A percentile compares a stretch with the other conserved stretches of the same genome.
phyloP scores from a whole-genome alignment of 176 grass and related monocot species.

The Oryza meyeriana region DNA sequence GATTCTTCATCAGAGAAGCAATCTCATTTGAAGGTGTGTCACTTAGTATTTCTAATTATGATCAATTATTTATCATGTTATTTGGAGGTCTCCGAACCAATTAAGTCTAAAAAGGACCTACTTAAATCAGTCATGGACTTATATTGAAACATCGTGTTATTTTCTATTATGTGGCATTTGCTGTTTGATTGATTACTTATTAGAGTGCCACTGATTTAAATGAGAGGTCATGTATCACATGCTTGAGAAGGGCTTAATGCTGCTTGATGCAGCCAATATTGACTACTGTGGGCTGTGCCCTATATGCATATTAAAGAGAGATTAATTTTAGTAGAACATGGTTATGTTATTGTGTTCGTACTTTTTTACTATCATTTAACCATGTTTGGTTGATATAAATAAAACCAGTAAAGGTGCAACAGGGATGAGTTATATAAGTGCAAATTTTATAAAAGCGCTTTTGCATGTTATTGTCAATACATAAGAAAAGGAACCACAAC shows the following conservation, averaged over 20 bases:
- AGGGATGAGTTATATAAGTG: not conserved
- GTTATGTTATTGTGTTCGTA: not conserved
- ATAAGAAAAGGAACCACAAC: not conserved
- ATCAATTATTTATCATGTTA: constrained; percentile 22
- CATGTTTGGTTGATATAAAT: not conserved
- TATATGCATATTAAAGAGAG: not conserved
- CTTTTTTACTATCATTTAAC: not conserved
- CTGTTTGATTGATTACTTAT: not conserved
- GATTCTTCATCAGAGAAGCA: constrained; percentile 71
- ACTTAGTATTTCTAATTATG: constrained; percentile 8
- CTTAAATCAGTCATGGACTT: not conserved
- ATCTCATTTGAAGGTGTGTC: constrained; percentile 66
- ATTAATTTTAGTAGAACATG: not conserved
- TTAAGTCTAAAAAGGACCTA: not conserved
- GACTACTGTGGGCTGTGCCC: not conserved
- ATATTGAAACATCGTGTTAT: not conserved
- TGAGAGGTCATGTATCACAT: not conserved
- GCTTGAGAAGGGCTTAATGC: not conserved
- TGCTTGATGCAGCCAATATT: not conserved
- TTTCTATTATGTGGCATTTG: constrained; percentile 12
- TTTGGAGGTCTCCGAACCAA: not conserved
- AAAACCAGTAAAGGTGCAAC: not conserved
- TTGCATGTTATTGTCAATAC: constrained; percentile 2
- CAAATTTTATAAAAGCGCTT: not conserved
- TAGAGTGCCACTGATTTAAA: not conserved